phyloP scores from a whole-genome alignment of 2,329 filamentous ascomycete genomes.

The Fusarium sp. region DNA sequence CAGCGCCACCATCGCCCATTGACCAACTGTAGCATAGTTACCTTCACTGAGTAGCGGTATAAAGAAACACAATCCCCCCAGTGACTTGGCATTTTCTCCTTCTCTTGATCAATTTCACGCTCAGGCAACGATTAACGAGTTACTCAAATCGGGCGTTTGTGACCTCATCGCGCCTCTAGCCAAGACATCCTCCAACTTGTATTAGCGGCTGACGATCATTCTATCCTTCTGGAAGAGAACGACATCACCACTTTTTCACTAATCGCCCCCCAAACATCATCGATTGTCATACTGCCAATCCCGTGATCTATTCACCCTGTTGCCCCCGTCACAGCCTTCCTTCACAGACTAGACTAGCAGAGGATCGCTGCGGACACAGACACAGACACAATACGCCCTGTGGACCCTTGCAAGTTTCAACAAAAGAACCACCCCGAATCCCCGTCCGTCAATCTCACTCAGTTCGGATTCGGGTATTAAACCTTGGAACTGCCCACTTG shows the following conservation, averaged over 20 bases:
- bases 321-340: constrained; percentile 11
- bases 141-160: constrained; percentile 18
- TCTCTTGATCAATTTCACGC: neutral
- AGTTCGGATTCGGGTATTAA: constrained; percentile 29
- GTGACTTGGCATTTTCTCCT: neutral
- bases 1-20: constrained; percentile 9
- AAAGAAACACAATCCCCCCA: constrained; percentile 6
- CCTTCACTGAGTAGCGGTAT: neutral
- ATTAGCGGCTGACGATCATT: constrained; percentile 28
- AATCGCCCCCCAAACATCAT: constrained; percentile 13
- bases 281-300: constrained; percentile 13
- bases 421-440: constrained; percentile 4
- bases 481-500: constrained; percentile 32
- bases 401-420: constrained; percentile 25
- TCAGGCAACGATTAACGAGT: neutral
- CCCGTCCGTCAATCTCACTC: constrained; percentile 29
- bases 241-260: constrained; percentile 28
- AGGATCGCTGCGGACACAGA: neutral
- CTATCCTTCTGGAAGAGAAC: constrained; percentile 17
- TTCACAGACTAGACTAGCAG: neutral
- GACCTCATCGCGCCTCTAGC: constrained; percentile 27
- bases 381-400: constrained; percentile 1
- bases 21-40: neutral
- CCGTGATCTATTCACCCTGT: constrained; percentile 8
- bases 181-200: constrained; percentile 19